phyloP scores from a whole-genome alignment of 2,329 filamentous ascomycete species.

The Penicillium expansum region DNA sequence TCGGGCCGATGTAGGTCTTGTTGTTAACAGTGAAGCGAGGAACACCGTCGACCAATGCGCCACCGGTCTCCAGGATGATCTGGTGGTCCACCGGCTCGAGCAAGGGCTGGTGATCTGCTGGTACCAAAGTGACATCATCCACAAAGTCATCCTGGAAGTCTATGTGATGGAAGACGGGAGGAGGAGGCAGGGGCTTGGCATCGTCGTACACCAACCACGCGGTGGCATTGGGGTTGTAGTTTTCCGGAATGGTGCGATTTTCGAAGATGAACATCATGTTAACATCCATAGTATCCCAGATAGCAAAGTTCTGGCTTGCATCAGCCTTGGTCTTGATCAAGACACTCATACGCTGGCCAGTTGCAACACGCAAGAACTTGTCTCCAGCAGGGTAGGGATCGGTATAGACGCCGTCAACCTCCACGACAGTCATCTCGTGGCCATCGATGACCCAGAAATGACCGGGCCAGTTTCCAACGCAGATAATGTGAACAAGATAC shows the following conservation, averaged over 20 bases:
- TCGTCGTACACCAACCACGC: conserved; percentile 54
- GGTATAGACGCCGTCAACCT: conserved; percentile 37
- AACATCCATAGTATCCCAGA: conserved; percentile 68
- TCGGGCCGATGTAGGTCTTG: conserved; percentile 69
- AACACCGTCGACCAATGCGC: conserved; percentile 68
- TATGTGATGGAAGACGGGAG: conserved; percentile 51
- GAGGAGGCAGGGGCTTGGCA: conserved; percentile 44
- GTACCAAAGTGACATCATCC: conserved; percentile 57
- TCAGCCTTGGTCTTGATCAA: conserved; percentile 61
- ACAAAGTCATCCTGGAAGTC: conserved; percentile 59
- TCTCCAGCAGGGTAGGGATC: conserved; percentile 47
- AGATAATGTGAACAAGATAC: conserved; percentile 70
- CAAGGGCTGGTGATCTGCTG: conserved; percentile 23
- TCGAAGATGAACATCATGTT: conserved; percentile 44
- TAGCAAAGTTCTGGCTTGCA: conserved; percentile 62
- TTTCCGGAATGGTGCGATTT: conserved; percentile 53
- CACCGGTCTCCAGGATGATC: conserved; percentile 48
- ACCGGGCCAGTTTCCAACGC: conserved; percentile 66
- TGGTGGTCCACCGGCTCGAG: conserved; percentile 32
- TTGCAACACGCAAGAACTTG: conserved; percentile 63
- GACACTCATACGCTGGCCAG: conserved; percentile 62
- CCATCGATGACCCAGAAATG: conserved; percentile 50
- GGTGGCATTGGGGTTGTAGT: conserved; percentile 59
- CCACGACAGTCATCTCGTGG: conserved; percentile 40
- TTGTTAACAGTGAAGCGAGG: conserved; percentile 66